A percentile compares a stretch with the other conserved stretches of the same genome.
phyloP scores from a whole-genome alignment of 108 stramenopile species.

The Nitzschia palea region DNA sequence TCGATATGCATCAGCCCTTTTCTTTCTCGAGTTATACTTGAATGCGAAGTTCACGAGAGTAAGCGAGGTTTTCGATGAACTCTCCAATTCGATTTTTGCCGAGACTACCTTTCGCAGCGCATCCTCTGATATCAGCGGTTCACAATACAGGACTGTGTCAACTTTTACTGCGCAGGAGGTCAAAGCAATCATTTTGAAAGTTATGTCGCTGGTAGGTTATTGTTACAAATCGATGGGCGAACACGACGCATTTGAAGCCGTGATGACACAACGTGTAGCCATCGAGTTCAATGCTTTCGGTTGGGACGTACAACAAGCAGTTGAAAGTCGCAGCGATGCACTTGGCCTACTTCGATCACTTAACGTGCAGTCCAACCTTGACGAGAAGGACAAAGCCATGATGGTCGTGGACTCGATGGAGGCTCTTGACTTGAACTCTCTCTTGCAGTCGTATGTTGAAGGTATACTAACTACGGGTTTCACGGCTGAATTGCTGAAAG shows the following conservation, averaged over 20 bases:
- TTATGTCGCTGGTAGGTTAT: slow-evolving; percentile 39
- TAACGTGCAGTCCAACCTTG: background rate
- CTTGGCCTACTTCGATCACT: slow-evolving; percentile 13
- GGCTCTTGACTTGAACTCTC: slow-evolving; percentile 11
- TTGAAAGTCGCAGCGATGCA: background rate
- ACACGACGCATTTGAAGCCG: slow-evolving; percentile 51
- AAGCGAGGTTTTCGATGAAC: slow-evolving; percentile 19
- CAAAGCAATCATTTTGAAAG: slow-evolving; percentile 33
- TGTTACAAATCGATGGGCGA: slow-evolving; percentile 53
- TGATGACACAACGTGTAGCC: slow-evolving; percentile 44
- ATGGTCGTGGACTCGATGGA: slow-evolving; percentile 10
- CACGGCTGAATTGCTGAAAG: background rate
- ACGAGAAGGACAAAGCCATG: background rate
- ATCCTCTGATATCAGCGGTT: background rate
- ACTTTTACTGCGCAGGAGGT: slow-evolving; percentile 13
- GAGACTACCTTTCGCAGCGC: background rate
- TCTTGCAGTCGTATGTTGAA: slow-evolving; percentile 18
- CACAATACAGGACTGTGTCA: background rate
- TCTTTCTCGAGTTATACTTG: slow-evolving; percentile 56
- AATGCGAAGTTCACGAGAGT: slow-evolving; percentile 28
- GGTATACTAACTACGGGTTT: slow-evolving; percentile 10
- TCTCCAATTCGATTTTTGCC: slow-evolving; percentile 24
- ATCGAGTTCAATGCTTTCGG: slow-evolving; percentile 46
- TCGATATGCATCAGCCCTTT: slow-evolving; percentile 62
- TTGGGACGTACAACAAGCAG: background rate